phyloP scores from a whole-genome alignment of 2,329 filamentous ascomycete genomes.

The Aspergillus sergii region DNA sequence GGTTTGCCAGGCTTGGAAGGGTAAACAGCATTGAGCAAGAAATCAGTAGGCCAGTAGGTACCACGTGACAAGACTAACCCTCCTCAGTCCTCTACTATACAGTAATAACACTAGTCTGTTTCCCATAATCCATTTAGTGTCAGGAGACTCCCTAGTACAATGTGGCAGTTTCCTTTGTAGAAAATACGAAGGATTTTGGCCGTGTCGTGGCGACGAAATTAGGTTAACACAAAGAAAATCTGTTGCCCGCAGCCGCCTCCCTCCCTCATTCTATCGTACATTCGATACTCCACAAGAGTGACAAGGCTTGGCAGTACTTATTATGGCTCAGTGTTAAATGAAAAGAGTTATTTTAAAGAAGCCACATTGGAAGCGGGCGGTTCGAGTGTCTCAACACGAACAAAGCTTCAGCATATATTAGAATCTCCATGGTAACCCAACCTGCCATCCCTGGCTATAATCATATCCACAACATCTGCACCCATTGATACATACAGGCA shows the following conservation, averaged over 20 bases:
- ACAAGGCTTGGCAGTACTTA: too few relatives aligned
- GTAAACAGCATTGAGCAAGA: too few relatives aligned
- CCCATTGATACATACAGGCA: neutral
- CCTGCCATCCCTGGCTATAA: too few relatives aligned
- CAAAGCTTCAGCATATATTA: too few relatives aligned
- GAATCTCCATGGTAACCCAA: too few relatives aligned
- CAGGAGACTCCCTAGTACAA: accelerated
- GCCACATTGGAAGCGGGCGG: too few relatives aligned
- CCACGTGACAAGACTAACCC: too few relatives aligned
- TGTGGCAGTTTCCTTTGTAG: too few relatives aligned
- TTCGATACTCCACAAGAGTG: neutral
- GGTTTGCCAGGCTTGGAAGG: too few relatives aligned
- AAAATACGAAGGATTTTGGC: neutral
- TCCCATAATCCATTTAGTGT: neutral
- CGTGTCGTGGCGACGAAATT: neutral
- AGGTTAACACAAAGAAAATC: neutral
- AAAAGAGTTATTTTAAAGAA: neutral
- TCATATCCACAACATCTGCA: neutral
- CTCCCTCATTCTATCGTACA: neutral
- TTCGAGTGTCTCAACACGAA: neutral
- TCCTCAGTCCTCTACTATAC: too few relatives aligned
- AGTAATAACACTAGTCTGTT: neutral
- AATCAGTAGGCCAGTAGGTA: too few relatives aligned
- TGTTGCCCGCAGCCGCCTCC: neutral
- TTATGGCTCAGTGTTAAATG: neutral